Conservation (phyloP, 768 basidiomycete species). For the Pleurotus tuber-regium region DNA sequence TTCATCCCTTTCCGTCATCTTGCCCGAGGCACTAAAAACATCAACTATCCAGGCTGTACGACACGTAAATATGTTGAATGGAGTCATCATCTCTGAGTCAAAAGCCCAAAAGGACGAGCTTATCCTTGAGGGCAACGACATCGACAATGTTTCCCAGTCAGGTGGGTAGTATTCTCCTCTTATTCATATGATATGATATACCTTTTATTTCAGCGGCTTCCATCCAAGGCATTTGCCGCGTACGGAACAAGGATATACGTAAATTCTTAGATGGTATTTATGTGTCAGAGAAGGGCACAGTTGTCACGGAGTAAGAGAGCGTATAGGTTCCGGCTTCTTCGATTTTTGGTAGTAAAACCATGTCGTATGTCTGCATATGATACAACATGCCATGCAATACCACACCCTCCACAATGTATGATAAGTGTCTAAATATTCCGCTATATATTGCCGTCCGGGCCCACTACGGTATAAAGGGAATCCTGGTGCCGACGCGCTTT, state of each 20-base stretch:
- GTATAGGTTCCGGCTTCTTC: background rate
- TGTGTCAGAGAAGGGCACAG: constrained; percentile 78
- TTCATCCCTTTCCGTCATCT: background rate
- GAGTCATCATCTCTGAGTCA: constrained; percentile 82
- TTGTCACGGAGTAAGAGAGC: constrained; percentile 40
- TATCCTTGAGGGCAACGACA: constrained; percentile 91
- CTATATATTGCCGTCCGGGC: background rate
- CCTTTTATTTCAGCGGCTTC: constrained; percentile 65
- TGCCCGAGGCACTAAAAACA: background rate
- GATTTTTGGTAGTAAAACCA: background rate
- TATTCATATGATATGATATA: background rate
- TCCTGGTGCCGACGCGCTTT: constrained; percentile 74
- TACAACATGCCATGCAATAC: background rate
- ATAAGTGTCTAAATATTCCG: background rate
- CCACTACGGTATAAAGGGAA: constrained; percentile 78
- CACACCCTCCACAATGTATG: background rate
- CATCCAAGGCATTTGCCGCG: constrained; percentile 94
- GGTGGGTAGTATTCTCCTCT: constrained; percentile 41
- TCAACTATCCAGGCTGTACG: constrained; percentile 72
- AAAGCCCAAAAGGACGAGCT: constrained; percentile 94
- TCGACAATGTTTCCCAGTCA: constrained; percentile 97
- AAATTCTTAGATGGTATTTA: constrained; percentile 97
- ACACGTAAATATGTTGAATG: constrained; percentile 87
- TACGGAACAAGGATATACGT: constrained; percentile 99
- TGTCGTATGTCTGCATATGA: background rate